phyloP scores from a whole-genome alignment of 2,329 filamentous ascomycete species.

The Amauroascus verrucosus region DNA sequence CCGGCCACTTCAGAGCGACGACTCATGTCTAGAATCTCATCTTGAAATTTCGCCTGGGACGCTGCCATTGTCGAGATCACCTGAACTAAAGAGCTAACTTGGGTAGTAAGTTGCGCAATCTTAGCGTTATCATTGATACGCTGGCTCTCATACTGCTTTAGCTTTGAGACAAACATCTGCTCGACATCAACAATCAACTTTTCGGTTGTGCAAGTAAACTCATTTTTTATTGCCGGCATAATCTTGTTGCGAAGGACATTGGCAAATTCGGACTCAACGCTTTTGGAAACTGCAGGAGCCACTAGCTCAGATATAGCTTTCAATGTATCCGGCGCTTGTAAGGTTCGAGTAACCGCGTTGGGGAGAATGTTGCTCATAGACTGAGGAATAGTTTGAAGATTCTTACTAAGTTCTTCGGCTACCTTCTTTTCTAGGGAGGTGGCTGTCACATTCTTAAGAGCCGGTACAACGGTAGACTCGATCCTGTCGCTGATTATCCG shows the following conservation, averaged over 20 bases:
- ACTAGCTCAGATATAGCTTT: constrained; percentile 64
- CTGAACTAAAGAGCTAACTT: constrained; percentile 48
- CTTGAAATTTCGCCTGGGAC: constrained; percentile 34
- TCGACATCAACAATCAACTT: constrained; percentile 60
- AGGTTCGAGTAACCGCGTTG: constrained; percentile 52
- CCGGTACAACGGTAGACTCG: constrained; percentile 62
- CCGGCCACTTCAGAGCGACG: constrained; percentile 21
- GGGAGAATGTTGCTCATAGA: constrained; percentile 65
- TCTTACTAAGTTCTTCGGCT: constrained; percentile 54
- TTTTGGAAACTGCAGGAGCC: constrained; percentile 53
- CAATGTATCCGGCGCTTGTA: constrained; percentile 65
- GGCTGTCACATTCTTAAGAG: constrained; percentile 57
- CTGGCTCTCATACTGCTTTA: constrained; percentile 43
- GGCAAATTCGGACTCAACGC: constrained; percentile 60
- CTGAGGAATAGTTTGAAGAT: constrained; percentile 56
- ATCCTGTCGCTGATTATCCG: constrained; percentile 69
- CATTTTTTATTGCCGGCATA: constrained; percentile 54
- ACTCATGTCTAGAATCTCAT: constrained; percentile 31
- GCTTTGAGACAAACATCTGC: constrained; percentile 44
- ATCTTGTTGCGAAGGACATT: constrained; percentile 53
- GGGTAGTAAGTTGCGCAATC: constrained; percentile 48
- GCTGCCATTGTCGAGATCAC: constrained; percentile 37
- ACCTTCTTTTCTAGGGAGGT: constrained; percentile 63
- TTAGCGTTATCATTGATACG: constrained; percentile 48
- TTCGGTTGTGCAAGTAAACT: constrained; percentile 57